These are phyloP conservation scores for Phaeomoniella chlamydospora DNA, from an alignment of 2,329 filamentous ascomycete genomes.

Conservation along the genomic window DNA sequence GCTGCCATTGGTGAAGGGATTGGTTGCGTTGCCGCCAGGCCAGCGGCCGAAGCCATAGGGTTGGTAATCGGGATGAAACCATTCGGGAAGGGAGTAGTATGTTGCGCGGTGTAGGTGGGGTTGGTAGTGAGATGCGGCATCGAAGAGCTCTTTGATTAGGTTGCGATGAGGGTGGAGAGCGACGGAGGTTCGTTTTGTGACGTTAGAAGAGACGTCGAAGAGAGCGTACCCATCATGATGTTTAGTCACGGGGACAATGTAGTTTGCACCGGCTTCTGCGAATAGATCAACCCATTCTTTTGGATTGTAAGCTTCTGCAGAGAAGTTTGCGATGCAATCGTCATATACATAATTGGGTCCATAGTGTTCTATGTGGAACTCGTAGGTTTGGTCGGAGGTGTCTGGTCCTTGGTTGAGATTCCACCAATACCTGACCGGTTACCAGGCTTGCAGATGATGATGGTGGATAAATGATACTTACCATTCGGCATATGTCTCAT, in stretches of 20 bases:
- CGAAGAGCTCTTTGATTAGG: constrained; percentile 26
- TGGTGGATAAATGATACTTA: no score
- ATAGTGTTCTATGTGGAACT: constrained; percentile 36
- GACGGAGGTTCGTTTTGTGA: constrained; percentile 26
- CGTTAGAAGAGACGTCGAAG: constrained; percentile 25
- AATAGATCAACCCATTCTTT: constrained; percentile 41
- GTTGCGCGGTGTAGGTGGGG: constrained; percentile 27
- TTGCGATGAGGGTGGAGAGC: constrained; percentile 24
- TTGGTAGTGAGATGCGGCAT: constrained; percentile 26
- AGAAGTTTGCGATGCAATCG: constrained; percentile 41
- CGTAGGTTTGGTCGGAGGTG: constrained; percentile 28
- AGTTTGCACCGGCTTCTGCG: constrained; percentile 34
- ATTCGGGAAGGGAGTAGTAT: constrained; percentile 31
- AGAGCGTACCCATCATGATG: constrained; percentile 33
- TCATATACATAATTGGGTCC: constrained; percentile 39
- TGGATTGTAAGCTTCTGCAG: constrained; percentile 32
- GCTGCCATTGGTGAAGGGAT: constrained; percentile 27
- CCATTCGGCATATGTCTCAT: constrained; percentile 27
- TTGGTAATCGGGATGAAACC: constrained; percentile 29
- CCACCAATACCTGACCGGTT: constrained; percentile 32
- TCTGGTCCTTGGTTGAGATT: constrained; percentile 27
- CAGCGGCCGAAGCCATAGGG: constrained; percentile 24
- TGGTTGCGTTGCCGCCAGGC: constrained; percentile 27
- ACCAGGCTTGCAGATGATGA: no score
- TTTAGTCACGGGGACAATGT: constrained; percentile 30